These are phyloP conservation scores for Aspergillus uvarum DNA, from an alignment of 2,329 filamentous ascomycete genomes.

Conservation along the genomic window DNA sequence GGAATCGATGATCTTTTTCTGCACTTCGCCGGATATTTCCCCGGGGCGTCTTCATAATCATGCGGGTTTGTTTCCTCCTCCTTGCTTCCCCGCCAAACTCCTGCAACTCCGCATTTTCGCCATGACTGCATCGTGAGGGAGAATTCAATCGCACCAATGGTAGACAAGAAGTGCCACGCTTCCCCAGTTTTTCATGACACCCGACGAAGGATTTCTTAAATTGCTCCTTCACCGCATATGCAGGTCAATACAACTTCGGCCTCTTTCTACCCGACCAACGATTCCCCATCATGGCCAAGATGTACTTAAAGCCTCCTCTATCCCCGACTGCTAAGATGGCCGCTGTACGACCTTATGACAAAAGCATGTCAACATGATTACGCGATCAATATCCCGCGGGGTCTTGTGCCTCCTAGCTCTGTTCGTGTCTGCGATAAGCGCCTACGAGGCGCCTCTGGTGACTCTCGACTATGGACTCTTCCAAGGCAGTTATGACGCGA, in stretches of 20 bases:
- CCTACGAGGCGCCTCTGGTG: slow-evolving; percentile 38
- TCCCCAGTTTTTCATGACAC: not conserved
- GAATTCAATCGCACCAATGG: slow-evolving; percentile 32
- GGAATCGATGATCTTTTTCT: not conserved
- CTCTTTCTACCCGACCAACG: not conserved
- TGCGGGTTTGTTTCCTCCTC: not conserved
- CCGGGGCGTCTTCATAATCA: not conserved
- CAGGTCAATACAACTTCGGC: slow-evolving; percentile 14
- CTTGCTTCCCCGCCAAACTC: slow-evolving; percentile 8
- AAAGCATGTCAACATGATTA: not conserved
- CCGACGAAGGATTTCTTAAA: not conserved
- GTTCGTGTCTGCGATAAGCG: slow-evolving; percentile 11
- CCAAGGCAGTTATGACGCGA: slow-evolving; percentile 51
- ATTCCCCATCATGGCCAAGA: not conserved
- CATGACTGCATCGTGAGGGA: not conserved
- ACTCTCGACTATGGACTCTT: slow-evolving; percentile 54
- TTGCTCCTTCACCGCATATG: not conserved
- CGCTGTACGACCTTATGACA: not conserved
- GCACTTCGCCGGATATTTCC: not conserved
- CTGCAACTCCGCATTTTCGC: slow-evolving; percentile 9
- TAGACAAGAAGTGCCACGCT: slow-evolving; percentile 3
- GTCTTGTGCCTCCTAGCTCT: slow-evolving; percentile 8
- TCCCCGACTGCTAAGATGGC: not conserved
- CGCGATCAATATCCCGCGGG: not conserved
- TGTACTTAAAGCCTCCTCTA: not conserved